A percentile compares a stretch with the other conserved stretches of the same genome.
phyloP scores from a whole-genome alignment of 345 rosid species.

The Gossypium stocksii region DNA sequence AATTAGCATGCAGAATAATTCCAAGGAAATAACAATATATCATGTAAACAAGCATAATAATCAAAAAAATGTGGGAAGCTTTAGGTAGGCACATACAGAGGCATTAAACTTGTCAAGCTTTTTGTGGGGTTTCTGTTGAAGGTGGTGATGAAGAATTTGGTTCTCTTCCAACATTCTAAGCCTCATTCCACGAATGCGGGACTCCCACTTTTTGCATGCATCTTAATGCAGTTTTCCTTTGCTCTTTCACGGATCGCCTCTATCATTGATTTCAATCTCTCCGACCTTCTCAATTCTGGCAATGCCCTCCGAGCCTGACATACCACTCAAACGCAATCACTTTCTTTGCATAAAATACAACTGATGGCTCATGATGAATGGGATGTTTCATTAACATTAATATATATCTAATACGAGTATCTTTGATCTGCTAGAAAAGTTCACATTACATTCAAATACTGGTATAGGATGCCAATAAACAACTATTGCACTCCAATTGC shows the following conservation, averaged over 20 bases:
- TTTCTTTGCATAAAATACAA: neutral
- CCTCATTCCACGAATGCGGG: conserved; percentile 71
- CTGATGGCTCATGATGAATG: no score
- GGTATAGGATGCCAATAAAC: no score
- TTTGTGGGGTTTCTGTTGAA: conserved; percentile 54
- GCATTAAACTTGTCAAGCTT: conserved; percentile 46
- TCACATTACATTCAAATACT: no score
- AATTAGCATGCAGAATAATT: no score
- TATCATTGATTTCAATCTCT: conserved; percentile 67
- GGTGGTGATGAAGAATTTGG: conserved; percentile 52
- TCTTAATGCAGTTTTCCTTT: conserved; percentile 61
- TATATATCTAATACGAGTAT: no score
- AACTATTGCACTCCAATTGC: no score
- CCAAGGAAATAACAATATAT: no score
- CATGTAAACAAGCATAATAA: no score
- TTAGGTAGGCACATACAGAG: conserved; percentile 25
- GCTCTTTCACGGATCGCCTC: conserved; percentile 68
- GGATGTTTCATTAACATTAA: no score
- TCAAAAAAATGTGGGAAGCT: no score
- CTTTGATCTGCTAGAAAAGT: no score
- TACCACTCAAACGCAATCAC: neutral
- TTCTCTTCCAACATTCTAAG: conserved; percentile 73
- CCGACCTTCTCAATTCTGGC: conserved; percentile 78
- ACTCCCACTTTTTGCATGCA: conserved; percentile 90
- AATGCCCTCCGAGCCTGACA: conserved; percentile 75